These are phyloP conservation scores for Arthroderma sp. DNA, from an alignment of 2,329 filamentous ascomycete species.

Conservation along the genomic window DNA sequence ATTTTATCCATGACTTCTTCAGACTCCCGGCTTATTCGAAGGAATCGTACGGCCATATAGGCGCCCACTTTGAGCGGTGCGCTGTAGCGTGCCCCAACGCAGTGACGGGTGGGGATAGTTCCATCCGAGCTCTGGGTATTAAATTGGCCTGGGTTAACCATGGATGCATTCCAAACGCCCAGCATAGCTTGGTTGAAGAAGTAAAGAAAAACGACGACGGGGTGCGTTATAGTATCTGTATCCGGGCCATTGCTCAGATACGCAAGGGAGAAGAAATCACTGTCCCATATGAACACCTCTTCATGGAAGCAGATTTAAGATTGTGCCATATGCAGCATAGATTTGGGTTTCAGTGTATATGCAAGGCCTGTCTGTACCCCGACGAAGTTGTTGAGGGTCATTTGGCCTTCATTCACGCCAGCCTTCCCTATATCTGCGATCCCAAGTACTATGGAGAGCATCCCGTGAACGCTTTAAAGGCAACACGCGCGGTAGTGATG, in stretches of 20 bases:
- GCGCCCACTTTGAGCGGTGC: slow-evolving; percentile 5
- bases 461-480: slow-evolving; percentile 10
- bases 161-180: slow-evolving; percentile 15
- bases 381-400: slow-evolving; percentile 7
- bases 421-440: slow-evolving; percentile 3
- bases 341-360: slow-evolving; percentile 16
- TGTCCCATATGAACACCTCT: slow-evolving; percentile 4
- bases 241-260: slow-evolving; percentile 14
- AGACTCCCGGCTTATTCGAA: background rate
- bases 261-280: slow-evolving; percentile 15
- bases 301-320: slow-evolving; percentile 4
- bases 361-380: slow-evolving; percentile 12
- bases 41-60: slow-evolving; percentile 3
- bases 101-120: too few relatives aligned
- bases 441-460: slow-evolving; percentile 3
- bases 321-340: slow-evolving; percentile 6
- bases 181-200: slow-evolving; percentile 10
- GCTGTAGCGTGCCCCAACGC: slow-evolving; percentile 2
- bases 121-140: background rate
- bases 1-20: slow-evolving; percentile 5
- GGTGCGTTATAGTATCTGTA: background rate
- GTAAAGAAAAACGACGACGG: background rate
- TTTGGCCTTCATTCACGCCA: slow-evolving; percentile 5
- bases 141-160: slow-evolving; percentile 13
- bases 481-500: slow-evolving; percentile 6